These are phyloP conservation scores for Penicillium hesseltinei DNA, from an alignment of 2,329 filamentous ascomycete genomes.

Conservation along the genomic window DNA sequence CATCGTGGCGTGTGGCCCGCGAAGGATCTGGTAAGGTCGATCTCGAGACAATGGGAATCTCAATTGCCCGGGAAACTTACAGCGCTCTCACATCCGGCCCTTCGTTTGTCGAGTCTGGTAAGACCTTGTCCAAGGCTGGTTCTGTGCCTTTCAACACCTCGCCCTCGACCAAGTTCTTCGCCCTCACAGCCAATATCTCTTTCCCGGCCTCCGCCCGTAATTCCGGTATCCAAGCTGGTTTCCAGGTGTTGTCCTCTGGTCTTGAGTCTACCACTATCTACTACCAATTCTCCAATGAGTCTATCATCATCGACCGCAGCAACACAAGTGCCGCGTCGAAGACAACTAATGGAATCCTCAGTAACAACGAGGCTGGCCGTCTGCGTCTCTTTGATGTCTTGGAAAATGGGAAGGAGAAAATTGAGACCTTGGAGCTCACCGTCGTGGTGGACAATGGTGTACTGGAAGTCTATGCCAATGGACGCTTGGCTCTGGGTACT, in stretches of 20 bases:
- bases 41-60: slow-evolving; percentile 18
- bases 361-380: slow-evolving; percentile 9
- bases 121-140: slow-evolving; percentile 4
- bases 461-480: slow-evolving; percentile 22
- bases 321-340: slow-evolving; percentile 18
- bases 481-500: slow-evolving; percentile 19
- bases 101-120: not conserved
- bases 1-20: slow-evolving; percentile 9
- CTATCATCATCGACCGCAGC: slow-evolving; percentile 18
- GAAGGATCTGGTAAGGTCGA: not conserved
- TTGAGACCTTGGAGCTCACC: slow-evolving; percentile 20
- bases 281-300: slow-evolving; percentile 24
- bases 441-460: slow-evolving; percentile 20
- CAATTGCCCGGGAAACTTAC: slow-evolving; percentile 19
- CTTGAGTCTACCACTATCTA: slow-evolving; percentile 17
- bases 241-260: slow-evolving; percentile 17
- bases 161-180: slow-evolving; percentile 6
- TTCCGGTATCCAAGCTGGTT: slow-evolving; percentile 8
- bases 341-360: slow-evolving; percentile 13
- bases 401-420: not conserved
- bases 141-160: not conserved
- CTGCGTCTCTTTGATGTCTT: slow-evolving; percentile 18
- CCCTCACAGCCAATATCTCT: not conserved
- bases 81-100: slow-evolving; percentile 4
- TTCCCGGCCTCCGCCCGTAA: slow-evolving; percentile 3